Conservation (phyloP, 2,329 filamentous ascomycete species). For the Fusarium marasasianum region DNA sequence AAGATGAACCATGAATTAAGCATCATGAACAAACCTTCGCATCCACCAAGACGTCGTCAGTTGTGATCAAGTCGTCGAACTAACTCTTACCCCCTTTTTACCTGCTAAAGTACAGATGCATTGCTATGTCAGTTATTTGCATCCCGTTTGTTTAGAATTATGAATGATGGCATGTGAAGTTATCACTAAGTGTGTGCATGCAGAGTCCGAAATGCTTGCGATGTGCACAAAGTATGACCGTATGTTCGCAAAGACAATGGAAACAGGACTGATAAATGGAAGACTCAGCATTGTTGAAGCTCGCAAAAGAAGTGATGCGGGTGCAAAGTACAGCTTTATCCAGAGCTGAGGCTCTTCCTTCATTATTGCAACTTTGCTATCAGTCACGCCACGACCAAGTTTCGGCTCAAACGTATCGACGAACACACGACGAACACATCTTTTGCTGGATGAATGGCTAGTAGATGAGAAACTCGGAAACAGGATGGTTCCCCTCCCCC, state of each 20-base stretch:
- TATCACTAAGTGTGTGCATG: neutral
- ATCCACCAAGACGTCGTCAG: accelerated
- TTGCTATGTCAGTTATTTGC: neutral
- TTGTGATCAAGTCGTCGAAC: accelerated
- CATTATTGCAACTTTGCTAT: too few species aligned
- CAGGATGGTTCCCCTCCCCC: too few species aligned
- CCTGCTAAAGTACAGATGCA: accelerated
- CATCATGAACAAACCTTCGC: neutral
- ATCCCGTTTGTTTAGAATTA: neutral
- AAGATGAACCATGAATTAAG: neutral
- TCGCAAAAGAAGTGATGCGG: accelerated
- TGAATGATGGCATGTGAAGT: neutral
- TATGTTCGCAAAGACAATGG: accelerated
- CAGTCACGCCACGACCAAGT: too few species aligned
- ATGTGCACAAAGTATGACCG: neutral
- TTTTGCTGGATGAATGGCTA: too few species aligned
- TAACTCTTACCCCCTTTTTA: accelerated
- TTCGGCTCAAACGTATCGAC: too few species aligned
- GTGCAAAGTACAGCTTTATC: neutral
- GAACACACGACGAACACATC: too few species aligned
- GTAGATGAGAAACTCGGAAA: too few species aligned
- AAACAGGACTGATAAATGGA: accelerated
- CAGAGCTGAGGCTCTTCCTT: too few species aligned
- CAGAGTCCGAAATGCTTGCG: neutral
- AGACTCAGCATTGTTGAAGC: accelerated